phyloP scores from a whole-genome alignment of 2,329 filamentous ascomycete genomes.

The Akanthomyces muscarius region DNA sequence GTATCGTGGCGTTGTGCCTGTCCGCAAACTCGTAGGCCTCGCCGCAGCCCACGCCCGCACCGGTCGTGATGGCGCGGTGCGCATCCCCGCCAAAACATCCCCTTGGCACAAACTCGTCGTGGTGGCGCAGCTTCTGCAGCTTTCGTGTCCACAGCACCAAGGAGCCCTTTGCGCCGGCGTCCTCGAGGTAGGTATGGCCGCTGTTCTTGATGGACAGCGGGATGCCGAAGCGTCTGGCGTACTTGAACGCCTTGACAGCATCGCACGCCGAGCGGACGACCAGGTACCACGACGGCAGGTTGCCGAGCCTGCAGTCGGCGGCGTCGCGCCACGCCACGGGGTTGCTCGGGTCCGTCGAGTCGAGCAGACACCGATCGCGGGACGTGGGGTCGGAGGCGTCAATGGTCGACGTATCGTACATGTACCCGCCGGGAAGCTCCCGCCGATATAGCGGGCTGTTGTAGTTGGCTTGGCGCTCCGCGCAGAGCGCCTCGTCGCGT shows the following conservation, averaged over 20 bases:
- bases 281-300: constrained; percentile 19
- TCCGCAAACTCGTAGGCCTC: constrained; percentile 17
- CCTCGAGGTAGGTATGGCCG: constrained; percentile 8
- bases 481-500: constrained; percentile 15
- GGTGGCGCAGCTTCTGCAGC: constrained; percentile 11
- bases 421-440: constrained; percentile 20
- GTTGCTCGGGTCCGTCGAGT: constrained; percentile 12
- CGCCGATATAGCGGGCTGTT: constrained; percentile 15
- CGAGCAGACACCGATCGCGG: constrained; percentile 19
- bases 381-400: constrained; percentile 18
- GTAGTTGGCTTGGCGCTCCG: constrained; percentile 18
- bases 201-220: constrained; percentile 16
- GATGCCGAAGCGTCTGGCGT: constrained; percentile 8
- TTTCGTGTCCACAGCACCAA: constrained; percentile 15
- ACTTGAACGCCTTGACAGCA: constrained; percentile 16
- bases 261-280: constrained; percentile 16
- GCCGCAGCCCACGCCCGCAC: constrained; percentile 14
- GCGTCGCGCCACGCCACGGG: neutral
- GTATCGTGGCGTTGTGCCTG: constrained; percentile 6
- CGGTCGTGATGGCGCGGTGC: constrained; percentile 13
- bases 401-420: constrained; percentile 22
- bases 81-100: neutral
- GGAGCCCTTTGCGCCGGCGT: constrained; percentile 1
- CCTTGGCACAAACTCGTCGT: neutral
- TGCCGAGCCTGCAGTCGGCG: constrained; percentile 19